These are phyloP conservation scores for Zymoseptoria ardabiliae DNA, from an alignment of 2,329 filamentous ascomycete species.

Conservation along the genomic window DNA sequence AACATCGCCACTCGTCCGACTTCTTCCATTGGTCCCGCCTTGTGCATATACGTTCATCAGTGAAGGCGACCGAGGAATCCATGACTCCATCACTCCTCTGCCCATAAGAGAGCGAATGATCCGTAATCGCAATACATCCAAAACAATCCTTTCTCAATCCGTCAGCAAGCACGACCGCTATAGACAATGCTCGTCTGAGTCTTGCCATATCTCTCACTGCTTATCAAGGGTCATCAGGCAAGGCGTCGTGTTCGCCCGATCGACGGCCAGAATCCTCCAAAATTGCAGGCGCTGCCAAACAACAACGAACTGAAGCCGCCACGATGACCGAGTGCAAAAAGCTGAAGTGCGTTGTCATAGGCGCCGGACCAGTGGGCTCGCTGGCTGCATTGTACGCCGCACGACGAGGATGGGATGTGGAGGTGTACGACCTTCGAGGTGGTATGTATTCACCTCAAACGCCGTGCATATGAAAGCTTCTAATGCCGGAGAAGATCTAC, in stretches of 20 bases:
- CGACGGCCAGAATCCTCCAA: neutral
- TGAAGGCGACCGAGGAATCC: neutral
- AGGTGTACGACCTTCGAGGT: constrained; percentile 86
- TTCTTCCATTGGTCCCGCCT: neutral
- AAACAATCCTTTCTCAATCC: neutral
- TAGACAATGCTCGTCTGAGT: constrained; percentile 1
- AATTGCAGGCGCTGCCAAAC: constrained; percentile 9
- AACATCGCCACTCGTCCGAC: neutral
- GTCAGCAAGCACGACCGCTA: neutral
- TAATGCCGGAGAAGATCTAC: constrained; percentile 58
- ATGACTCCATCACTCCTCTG: constrained; percentile 5
- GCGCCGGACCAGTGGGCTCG: constrained; percentile 87
- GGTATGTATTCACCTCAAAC: constrained; percentile 50
- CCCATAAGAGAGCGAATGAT: neutral
- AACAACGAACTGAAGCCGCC: constrained; percentile 6
- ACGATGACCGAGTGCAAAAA: constrained; percentile 1
- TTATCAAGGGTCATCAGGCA: neutral
- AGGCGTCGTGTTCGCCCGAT: neutral
- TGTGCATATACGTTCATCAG: neutral
- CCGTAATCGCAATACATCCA: neutral
- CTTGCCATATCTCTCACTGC: neutral
- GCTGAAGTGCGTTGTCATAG: constrained; percentile 59
- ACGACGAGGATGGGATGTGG: constrained; percentile 76
- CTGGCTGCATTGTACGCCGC: constrained; percentile 90
- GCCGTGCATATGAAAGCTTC: constrained; percentile 1